These are phyloP conservation scores for Fraxinus sp. DNA, from an alignment of 305 asterid species.

Conservation along the genomic window DNA sequence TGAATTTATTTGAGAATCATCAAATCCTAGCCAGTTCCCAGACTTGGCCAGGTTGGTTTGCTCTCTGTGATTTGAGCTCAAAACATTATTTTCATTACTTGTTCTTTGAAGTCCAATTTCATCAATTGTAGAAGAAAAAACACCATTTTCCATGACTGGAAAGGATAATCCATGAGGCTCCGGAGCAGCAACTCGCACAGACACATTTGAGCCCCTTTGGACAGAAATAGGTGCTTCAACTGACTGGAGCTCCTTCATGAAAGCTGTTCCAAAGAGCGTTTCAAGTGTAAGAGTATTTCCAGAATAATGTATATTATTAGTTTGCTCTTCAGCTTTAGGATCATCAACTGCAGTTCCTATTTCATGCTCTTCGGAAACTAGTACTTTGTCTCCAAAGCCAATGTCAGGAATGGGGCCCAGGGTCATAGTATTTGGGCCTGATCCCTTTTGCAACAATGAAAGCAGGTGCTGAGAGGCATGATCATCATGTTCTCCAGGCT, in stretches of 20 bases:
- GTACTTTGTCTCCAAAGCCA: constrained; percentile 33
- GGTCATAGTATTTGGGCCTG: constrained; percentile 30
- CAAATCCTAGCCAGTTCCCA: constrained; percentile 59
- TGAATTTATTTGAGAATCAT: constrained; percentile 44
- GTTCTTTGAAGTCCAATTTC: constrained; percentile 38
- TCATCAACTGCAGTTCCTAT: constrained; percentile 30
- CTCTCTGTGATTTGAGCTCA: constrained; percentile 41
- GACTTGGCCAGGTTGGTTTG: constrained; percentile 38
- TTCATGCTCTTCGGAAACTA: constrained; percentile 36
- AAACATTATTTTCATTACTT: constrained; percentile 29
- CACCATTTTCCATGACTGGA: constrained; percentile 40
- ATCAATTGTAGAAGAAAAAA: constrained; percentile 36
- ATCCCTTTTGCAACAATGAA: constrained; percentile 73
- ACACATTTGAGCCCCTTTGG: constrained; percentile 57
- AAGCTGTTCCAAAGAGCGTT: constrained; percentile 94
- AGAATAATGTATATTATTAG: constrained; percentile 23
- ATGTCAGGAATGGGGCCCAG: constrained; percentile 28
- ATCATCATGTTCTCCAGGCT: constrained; percentile 43
- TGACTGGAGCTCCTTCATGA: constrained; percentile 86
- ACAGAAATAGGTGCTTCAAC: constrained; percentile 92
- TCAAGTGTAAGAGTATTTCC: constrained; percentile 70
- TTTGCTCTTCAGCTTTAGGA: constrained; percentile 47
- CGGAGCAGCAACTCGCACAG: constrained; percentile 40
- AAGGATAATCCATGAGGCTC: constrained; percentile 48
- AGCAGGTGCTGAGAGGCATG: constrained; percentile 83